Evolutionary conservation across 768 basidiomycete genomes (phyloP), one percentile per base, ranked within the genome.

Genomic region (Rhodotorula kratochvilovae): DNA sequence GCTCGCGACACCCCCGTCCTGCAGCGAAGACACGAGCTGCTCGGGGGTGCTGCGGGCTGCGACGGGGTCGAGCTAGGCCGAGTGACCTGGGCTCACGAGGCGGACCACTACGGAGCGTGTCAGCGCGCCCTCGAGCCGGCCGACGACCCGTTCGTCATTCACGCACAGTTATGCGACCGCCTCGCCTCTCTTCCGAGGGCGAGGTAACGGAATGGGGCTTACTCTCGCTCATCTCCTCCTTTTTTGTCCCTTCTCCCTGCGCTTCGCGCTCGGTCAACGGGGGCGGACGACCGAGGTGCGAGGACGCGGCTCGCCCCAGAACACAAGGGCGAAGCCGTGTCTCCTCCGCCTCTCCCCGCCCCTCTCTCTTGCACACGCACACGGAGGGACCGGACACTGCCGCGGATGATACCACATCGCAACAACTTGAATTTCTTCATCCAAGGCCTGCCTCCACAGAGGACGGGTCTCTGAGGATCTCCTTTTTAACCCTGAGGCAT

Each of bases 161-260:
- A 16, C 33, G 48, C 56, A 72, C 33, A 72, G 71, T 72, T 57
- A 72, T 72, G 71, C 71, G 71, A 65, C 66, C 71, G 66, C 68
- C 57, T 63, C 36, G 23, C 16, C 33, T 43, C 48, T n/a, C 17
- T 27, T 36, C 11, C 55, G 56, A 13, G 50, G 19, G 12, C 33
- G 45, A 60, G 53, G 71, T 68, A 72, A 72, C 71, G 62, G 71
- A 72, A 68, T 72, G 71, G 71, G 71, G 71, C 71, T 72, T 72
- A 65, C 71, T 72, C 71, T 72, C 60, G 66, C 36, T 61, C 66
- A 58, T 55, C 71, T 72, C 71, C 53, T 23, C 48, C 2, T 25
- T 8, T 43, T 23, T 23, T 39, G 21, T 36, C 5, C 42, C 19
- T 35, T 17, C 29, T 23, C 25, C 25, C 23, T 50, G 23, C 33